phyloP scores from a whole-genome alignment of 169 alveolate species.

The Eimeria sp. region DNA sequence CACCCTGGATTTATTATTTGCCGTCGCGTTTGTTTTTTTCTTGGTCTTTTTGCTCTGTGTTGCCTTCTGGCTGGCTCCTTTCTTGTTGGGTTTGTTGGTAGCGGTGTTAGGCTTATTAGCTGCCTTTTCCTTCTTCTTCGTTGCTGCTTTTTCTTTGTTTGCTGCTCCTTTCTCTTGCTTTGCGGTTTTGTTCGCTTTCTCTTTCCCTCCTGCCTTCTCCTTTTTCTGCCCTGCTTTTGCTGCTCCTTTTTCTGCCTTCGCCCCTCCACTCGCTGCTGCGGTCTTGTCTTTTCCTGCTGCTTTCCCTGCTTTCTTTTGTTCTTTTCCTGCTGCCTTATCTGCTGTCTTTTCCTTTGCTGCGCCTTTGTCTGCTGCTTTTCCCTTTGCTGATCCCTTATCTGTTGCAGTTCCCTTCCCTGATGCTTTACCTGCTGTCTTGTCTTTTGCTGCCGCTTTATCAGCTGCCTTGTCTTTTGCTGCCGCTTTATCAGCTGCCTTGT shows the following conservation, averaged over 20 bases:
- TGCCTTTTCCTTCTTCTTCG: slow-evolving; percentile 1
- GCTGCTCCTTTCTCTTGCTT: slow-evolving; percentile 1
- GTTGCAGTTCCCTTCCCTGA: background rate
- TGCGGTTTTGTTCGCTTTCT: background rate
- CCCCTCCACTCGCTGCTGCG: background rate
- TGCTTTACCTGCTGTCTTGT: background rate
- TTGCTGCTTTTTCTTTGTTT: background rate
- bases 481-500: background rate
- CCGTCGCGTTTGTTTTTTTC: background rate
- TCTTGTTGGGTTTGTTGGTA: background rate
- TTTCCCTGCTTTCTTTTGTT: background rate
- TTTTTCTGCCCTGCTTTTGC: background rate
- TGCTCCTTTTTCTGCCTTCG: background rate
- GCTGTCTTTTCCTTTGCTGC: background rate
- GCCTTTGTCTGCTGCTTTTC: background rate
- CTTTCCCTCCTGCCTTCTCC: background rate
- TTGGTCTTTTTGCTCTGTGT: background rate
- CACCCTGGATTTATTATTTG: background rate
- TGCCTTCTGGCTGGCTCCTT: no score
- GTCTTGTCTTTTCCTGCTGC: background rate
- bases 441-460: background rate
- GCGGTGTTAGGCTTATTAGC: background rate
- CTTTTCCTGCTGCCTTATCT: slow-evolving; percentile 9
- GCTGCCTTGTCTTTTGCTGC: slow-evolving; percentile 15
- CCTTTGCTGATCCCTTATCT: background rate